Conservation (phyloP, 805 yeast species). For the Hanseniaspora vineae region DNA sequence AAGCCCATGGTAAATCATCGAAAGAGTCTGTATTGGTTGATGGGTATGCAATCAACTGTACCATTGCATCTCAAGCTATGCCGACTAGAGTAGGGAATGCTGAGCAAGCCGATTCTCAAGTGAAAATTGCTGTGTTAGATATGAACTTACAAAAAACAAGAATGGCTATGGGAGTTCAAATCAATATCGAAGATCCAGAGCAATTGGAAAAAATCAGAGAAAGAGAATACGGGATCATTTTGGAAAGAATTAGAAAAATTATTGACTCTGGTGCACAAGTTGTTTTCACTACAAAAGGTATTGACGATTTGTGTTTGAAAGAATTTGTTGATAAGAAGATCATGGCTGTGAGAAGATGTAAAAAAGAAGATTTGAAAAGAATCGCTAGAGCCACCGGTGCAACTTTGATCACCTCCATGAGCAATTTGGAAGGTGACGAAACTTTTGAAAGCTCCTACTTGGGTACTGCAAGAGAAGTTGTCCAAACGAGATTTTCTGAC, state of each 20-base stretch:
- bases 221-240: conserved; percentile 74
- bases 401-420: conserved; percentile 69
- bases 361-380: conserved; percentile 90
- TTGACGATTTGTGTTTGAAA: conserved; percentile 83
- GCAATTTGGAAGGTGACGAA: conserved; percentile 93
- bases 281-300: conserved; percentile 85
- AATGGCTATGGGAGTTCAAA: conserved; percentile 97
- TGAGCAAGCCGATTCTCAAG: conserved; percentile 28
- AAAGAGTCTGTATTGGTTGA: conserved; percentile 74
- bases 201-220: conserved; percentile 86
- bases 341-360: conserved; percentile 94
- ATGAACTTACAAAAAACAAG: conserved; percentile 89
- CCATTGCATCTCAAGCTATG: conserved; percentile 97
- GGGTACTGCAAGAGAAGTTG: conserved; percentile 84
- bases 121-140: conserved; percentile 80
- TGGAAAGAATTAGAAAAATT: conserved; percentile 73
- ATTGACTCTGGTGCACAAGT: conserved; percentile 86
- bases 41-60: conserved; percentile 95
- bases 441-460: conserved; percentile 72
- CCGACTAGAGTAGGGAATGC: conserved; percentile 40
- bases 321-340: conserved; percentile 84
- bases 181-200: conserved; percentile 94
- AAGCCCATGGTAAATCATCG: conserved; percentile 93
- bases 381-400: conserved; percentile 98
- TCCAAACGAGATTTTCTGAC: conserved; percentile 82